phyloP scores from a whole-genome alignment of 805 yeast species.

The Candida ponderosae region DNA sequence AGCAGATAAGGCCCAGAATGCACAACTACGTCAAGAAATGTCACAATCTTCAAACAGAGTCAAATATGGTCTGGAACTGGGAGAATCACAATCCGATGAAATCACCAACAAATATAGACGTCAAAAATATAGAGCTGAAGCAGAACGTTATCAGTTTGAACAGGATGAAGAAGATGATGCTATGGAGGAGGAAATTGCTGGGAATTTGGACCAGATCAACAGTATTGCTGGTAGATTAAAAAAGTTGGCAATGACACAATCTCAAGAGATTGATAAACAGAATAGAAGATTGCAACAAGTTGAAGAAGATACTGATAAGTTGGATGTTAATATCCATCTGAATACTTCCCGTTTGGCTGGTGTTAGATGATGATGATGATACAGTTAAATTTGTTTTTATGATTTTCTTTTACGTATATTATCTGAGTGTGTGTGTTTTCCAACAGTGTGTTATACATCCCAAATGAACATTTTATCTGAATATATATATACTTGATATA shows the following conservation, averaged over 20 bases:
- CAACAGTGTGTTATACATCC: no score
- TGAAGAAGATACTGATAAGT: slow-evolving; percentile 75
- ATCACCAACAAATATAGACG: slow-evolving; percentile 28
- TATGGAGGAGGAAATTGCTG: slow-evolving; percentile 80
- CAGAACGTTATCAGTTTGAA: slow-evolving; percentile 72
- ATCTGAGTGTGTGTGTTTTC: no score
- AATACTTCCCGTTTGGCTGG: slow-evolving; percentile 62
- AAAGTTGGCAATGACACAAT: slow-evolving; percentile 62
- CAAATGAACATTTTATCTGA: no score
- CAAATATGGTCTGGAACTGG: slow-evolving; percentile 48
- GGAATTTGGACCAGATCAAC: slow-evolving; percentile 73
- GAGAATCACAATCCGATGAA: slow-evolving; percentile 23
- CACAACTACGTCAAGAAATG: slow-evolving; percentile 50
- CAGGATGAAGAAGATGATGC: slow-evolving; percentile 91
- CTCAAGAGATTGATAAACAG: slow-evolving; percentile 74
- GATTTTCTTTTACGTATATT: no score
- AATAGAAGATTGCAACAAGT: slow-evolving; percentile 65
- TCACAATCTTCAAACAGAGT: slow-evolving; percentile 63
- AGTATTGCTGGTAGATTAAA: slow-evolving; percentile 63
- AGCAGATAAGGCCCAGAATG: slow-evolving; percentile 54
- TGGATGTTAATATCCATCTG: slow-evolving; percentile 78
- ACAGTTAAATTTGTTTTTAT: no score
- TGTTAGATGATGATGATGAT: slow-evolving; percentile 28
- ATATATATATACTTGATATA: no score
- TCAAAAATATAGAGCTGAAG: slow-evolving; percentile 34